Percentiles rank a stretch among this genome's conserved stretches.
These are phyloP conservation scores for Salix koriyanagi DNA, from an alignment of 345 rosid genomes.

Conservation along the genomic window DNA sequence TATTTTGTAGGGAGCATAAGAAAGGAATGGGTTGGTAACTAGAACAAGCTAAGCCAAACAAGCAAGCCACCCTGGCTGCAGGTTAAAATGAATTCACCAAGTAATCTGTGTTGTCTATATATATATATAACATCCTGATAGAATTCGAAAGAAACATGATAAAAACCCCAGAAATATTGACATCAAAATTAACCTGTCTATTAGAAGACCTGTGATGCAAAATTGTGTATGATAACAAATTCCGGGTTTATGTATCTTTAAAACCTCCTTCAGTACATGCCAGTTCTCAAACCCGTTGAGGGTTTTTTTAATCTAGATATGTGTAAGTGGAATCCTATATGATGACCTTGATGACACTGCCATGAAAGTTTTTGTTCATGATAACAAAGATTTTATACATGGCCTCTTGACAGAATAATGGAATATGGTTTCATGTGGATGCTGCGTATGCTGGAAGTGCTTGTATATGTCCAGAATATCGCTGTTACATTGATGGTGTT, in stretches of 20 bases:
- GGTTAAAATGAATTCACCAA: background rate
- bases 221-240: background rate
- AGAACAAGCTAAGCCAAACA: background rate
- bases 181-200: background rate
- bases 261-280: background rate
- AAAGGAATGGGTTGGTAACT: background rate
- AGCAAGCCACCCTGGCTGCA: background rate
- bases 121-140: no score
- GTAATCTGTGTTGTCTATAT: no score
- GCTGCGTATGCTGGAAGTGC: slow-evolving; percentile 97
- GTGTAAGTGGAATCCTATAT: no score
- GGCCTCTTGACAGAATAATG: slow-evolving; percentile 47
- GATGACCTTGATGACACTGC: background rate
- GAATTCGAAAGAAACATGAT: background rate
- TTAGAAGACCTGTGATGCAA: background rate
- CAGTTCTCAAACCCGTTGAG: no score
- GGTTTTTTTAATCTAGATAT: no score
- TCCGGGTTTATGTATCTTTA: background rate
- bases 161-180: background rate
- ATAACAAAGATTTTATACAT: slow-evolving; percentile 3
- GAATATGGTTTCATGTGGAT: slow-evolving; percentile 84
- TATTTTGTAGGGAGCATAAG: background rate
- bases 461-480: slow-evolving; percentile 82
- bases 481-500: slow-evolving; percentile 67
- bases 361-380: background rate